Conservation (phyloP, 139 green algal species). For the Volvox reticuliferus region DNA sequence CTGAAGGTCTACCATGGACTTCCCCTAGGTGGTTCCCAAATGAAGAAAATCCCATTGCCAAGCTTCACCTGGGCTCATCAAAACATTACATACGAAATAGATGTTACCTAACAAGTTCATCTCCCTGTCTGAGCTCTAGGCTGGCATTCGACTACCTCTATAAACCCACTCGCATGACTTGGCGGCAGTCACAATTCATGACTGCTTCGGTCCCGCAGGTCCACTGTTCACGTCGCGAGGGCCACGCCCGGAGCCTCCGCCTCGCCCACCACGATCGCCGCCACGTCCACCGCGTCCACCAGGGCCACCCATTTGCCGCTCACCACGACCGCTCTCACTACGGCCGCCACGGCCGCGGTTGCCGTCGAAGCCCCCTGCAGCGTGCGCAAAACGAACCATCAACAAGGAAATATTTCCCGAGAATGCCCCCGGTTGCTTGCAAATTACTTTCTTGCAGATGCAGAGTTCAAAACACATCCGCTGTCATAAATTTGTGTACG, state of each 20-base stretch:
- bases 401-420: too few species aligned
- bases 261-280: conserved; percentile 5
- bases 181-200: neutral
- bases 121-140: neutral
- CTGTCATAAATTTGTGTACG: too few species aligned
- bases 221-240: neutral
- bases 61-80: neutral
- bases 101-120: neutral
- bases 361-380: conserved; percentile 38
- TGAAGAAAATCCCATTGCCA: neutral
- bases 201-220: conserved; percentile 7
- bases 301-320: conserved; percentile 16
- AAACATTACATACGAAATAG: conserved; percentile 4
- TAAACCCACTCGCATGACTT: neutral
- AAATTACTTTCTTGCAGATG: too few species aligned
- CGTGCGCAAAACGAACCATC: neutral
- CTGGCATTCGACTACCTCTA: neutral
- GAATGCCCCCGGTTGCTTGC: too few species aligned
- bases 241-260: conserved; percentile 7
- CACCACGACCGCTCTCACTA: conserved; percentile 26
- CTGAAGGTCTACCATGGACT: neutral
- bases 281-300: conserved; percentile 18
- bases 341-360: conserved; percentile 22
- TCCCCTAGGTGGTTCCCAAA: neutral
- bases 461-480: too few species aligned